A percentile compares a stretch with the other conserved stretches of the same genome.
Evolutionary conservation across 1,284 basidiomycete genomes (phyloP).

Genomic region (Xerocomus nothofagi): DNA sequence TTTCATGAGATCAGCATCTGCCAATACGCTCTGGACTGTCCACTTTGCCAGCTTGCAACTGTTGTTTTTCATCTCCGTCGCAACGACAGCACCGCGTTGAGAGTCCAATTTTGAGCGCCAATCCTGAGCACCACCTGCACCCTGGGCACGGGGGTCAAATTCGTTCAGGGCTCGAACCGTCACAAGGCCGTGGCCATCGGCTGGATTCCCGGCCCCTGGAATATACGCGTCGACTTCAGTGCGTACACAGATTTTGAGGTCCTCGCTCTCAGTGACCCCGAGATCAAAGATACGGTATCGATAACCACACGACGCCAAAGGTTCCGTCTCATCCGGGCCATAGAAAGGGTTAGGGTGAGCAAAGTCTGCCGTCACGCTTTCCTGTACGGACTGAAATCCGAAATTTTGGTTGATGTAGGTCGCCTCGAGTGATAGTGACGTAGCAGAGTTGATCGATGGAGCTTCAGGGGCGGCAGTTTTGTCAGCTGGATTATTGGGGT

Average conservation of each 20-base stretch:
- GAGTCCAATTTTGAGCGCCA: conserved; percentile 97
- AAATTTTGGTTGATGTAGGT: conserved; percentile 99
- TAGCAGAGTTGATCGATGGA: conserved; percentile 89
- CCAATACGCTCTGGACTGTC: conserved; percentile 94
- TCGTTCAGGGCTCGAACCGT: conserved; percentile 97
- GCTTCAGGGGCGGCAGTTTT: conserved; percentile 62
- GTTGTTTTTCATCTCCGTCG: conserved; percentile 99
- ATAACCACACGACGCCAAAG: conserved; percentile 94
- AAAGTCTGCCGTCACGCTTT: conserved; percentile 70
- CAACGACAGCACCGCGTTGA: conserved; percentile 96
- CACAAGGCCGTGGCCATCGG: conserved; percentile 76
- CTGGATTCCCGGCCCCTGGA: conserved; percentile 62
- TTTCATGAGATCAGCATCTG: conserved; percentile 97
- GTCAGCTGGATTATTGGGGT: conserved; percentile 72
- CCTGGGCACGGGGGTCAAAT: conserved; percentile 90
- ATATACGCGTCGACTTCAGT: conserved; percentile 96
- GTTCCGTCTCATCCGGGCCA: conserved; percentile 91
- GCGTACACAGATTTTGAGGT: conserved; percentile 89
- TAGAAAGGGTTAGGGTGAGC: conserved; percentile 94
- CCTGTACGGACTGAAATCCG: conserved; percentile 91
- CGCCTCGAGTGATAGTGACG: conserved; percentile 93
- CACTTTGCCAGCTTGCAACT: conserved; percentile 97
- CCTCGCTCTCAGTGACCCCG: conserved; percentile 85
- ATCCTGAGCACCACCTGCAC: conserved; percentile 92
- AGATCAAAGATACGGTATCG: conserved; percentile 97